Percentiles rank a stretch among this genome's conserved stretches.
Conservation (phyloP, 805 yeast species). For the Saccharomyces paradoxus region DNA sequence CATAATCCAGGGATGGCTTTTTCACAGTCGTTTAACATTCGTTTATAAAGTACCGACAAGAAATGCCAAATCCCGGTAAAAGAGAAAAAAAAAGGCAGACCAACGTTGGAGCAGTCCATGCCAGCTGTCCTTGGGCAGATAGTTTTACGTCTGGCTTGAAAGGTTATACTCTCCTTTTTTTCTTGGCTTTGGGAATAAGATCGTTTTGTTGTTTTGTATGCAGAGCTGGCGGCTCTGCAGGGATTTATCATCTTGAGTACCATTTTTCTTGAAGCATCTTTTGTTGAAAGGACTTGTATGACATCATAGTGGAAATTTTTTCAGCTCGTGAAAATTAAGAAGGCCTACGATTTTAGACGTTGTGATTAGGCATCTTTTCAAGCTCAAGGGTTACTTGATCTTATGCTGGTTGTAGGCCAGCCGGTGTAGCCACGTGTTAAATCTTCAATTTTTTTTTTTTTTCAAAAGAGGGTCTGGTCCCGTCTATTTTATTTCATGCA, state of each 20-base stretch:
- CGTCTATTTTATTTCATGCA: neutral
- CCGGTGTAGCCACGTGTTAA: neutral
- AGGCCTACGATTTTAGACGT: neutral
- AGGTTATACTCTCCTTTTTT: neutral
- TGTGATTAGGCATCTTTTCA: neutral
- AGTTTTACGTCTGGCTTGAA: neutral
- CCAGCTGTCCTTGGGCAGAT: neutral
- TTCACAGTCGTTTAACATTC: neutral
- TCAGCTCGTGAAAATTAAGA: neutral
- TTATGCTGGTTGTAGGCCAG: neutral
- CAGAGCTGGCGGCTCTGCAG: neutral
- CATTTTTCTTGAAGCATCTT: neutral
- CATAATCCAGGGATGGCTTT: neutral
- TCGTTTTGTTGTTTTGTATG: neutral
- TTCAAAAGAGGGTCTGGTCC: neutral
- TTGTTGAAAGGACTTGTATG: neutral
- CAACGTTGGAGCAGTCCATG: neutral
- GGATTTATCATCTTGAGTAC: neutral
- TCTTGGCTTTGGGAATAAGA: neutral
- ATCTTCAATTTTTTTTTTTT: neutral
- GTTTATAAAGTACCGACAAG: neutral
- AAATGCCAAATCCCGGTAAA: neutral
- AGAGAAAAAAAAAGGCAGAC: neutral
- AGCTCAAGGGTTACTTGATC: neutral
- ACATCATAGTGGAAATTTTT: neutral